These are phyloP conservation scores for Rubroboletus satanas DNA, from an alignment of 768 basidiomycete species.

Conservation along the genomic window DNA sequence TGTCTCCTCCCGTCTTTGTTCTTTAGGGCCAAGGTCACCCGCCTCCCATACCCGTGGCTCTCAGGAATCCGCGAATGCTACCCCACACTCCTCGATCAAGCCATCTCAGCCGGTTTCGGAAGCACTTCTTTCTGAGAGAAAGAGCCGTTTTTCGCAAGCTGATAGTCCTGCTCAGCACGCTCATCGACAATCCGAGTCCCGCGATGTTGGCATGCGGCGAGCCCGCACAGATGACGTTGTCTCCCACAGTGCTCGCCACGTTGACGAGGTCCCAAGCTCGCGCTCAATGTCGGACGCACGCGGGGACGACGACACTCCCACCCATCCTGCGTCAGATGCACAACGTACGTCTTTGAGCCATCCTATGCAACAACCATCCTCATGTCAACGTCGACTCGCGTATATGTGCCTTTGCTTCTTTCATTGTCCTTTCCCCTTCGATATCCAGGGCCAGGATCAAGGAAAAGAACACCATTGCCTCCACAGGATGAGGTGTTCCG, in stretches of 20 bases:
- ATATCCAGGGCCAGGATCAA: conserved; percentile 29
- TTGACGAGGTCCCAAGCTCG: conserved; percentile 19
- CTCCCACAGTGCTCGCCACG: conserved; percentile 7
- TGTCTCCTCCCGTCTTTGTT: conserved; percentile 32
- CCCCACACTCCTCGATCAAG: conserved; percentile 13
- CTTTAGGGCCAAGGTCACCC: conserved; percentile 42
- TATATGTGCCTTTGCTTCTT: conserved; percentile 18
- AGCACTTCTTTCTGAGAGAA: conserved; percentile 6
- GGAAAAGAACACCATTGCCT: conserved; percentile 36
- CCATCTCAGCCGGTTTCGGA: conserved; percentile 14
- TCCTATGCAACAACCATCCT: conserved; percentile 27
- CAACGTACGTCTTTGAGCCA: conserved; percentile 38
- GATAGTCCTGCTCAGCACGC: conserved; percentile 11
- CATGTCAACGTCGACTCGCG: conserved; percentile 25
- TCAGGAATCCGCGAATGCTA: conserved; percentile 19
- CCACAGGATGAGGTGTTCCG: conserved; percentile 33
- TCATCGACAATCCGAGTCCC: conserved; percentile 12
- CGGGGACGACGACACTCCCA: conserved; percentile 17
- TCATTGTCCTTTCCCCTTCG: conserved; percentile 17
- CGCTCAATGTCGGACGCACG: conserved; percentile 18
- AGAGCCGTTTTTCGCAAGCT: conserved; percentile 24
- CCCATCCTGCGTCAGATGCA: conserved; percentile 26
- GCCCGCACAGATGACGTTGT: conserved; percentile 17
- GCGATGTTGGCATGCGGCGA: conserved; percentile 17
- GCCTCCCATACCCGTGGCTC: conserved; percentile 31